These are phyloP conservation scores for Rhypophila decipiens DNA, from an alignment of 495 filamentous ascomycete species.

Conservation along the genomic window DNA sequence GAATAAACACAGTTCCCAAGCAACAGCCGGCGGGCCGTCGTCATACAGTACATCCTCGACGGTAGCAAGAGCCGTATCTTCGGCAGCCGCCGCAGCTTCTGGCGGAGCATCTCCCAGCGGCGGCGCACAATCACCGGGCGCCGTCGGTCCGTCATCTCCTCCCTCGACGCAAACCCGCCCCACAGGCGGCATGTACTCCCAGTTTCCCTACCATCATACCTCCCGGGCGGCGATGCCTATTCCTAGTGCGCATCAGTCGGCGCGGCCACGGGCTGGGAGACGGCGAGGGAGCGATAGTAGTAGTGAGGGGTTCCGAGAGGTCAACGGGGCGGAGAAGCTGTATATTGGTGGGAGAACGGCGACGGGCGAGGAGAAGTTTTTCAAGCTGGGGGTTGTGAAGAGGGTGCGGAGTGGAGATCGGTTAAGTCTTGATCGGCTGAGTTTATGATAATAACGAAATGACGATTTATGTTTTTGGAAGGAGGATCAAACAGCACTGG, in stretches of 20 bases:
- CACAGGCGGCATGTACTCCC: too few relatives aligned
- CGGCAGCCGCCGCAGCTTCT: constrained; percentile 5
- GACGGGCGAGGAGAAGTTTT: constrained; percentile 82
- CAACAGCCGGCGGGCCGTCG: constrained; percentile 30
- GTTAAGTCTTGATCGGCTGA: constrained; percentile 50
- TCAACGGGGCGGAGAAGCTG: constrained; percentile 67
- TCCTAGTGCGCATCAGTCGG: too few relatives aligned
- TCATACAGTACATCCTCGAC: constrained; percentile 5
- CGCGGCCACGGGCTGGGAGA: too few relatives aligned
- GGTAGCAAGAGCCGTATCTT: constrained; percentile 25
- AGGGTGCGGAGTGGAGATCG: constrained; percentile 49
- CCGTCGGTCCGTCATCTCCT: too few relatives aligned
- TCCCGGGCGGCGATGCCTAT: too few relatives aligned
- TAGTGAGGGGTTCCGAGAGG: constrained; percentile 72
- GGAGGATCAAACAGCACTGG: too few relatives aligned
- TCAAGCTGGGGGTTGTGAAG: constrained; percentile 57
- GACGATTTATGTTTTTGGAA: too few relatives aligned
- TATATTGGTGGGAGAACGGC: constrained; percentile 85
- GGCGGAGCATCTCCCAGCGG: too few relatives aligned
- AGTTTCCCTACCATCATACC: too few relatives aligned
- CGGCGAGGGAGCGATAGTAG: constrained; percentile 74
- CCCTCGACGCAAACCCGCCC: too few relatives aligned
- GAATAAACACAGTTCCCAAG: constrained; percentile 35
- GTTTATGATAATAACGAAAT: constrained; percentile 35
- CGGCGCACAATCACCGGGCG: too few relatives aligned